These are phyloP conservation scores for Bonnemaisonia californica DNA, from an alignment of 31 red algal species.

Conservation along the genomic window DNA sequence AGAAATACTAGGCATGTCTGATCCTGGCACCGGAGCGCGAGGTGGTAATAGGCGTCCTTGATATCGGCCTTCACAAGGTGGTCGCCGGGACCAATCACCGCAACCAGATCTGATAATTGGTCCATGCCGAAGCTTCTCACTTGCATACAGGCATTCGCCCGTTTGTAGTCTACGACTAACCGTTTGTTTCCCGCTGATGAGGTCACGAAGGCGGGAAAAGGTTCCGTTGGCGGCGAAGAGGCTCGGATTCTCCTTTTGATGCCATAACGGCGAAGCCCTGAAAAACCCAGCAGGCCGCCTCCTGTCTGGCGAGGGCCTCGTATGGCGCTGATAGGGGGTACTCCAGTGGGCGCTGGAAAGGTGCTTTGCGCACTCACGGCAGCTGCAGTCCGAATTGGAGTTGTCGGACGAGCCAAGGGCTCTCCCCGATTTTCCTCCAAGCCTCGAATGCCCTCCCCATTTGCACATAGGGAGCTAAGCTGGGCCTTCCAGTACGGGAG, in stretches of 20 bases:
- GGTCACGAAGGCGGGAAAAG: conserved; percentile 19
- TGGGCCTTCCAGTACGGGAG: too few relatives aligned
- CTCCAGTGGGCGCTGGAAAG: background rate
- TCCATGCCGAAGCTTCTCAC: conserved; percentile 26
- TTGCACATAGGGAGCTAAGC: background rate
- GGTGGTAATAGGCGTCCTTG: conserved; percentile 32
- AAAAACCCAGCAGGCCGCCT: background rate
- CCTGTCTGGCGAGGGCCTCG: conserved; percentile 1
- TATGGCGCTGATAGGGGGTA: conserved; percentile 13
- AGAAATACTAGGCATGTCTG: conserved; percentile 1
- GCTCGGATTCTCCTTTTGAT: background rate
- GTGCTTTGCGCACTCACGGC: background rate
- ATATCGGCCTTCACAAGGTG: conserved; percentile 27
- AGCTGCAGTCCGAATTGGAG: conserved; percentile 30
- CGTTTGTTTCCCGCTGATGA: conserved; percentile 7
- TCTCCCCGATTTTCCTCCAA: conserved; percentile 31
- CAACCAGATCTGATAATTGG: conserved; percentile 34
- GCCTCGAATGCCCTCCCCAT: background rate
- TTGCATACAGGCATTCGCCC: conserved; percentile 16
- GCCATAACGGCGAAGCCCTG: background rate
- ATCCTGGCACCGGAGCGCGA: conserved; percentile 17
- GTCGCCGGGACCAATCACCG: conserved; percentile 41
- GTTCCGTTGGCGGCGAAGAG: background rate
- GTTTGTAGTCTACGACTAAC: conserved; percentile 27
- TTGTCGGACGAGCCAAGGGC: conserved; percentile 20